These are phyloP conservation scores for Zopfochytrium polystomum DNA, from an alignment of 371 early-diverging fungal species.

Conservation along the genomic window DNA sequence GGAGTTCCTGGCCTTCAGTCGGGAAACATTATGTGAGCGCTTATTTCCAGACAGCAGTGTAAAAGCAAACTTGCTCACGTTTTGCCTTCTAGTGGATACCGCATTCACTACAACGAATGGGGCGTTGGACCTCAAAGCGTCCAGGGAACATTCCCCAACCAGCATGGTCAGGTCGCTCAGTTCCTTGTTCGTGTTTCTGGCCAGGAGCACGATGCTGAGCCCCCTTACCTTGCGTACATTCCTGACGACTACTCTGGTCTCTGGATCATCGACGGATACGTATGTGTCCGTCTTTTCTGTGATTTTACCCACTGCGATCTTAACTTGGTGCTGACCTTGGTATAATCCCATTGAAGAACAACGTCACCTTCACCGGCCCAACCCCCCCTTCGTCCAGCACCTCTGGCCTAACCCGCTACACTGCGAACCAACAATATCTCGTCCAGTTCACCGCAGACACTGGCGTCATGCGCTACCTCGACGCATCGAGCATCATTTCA, in stretches of 20 bases:
- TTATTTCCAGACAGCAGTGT: too few species aligned
- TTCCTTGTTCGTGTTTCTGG: constrained; percentile 11
- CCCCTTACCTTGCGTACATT: constrained; percentile 16
- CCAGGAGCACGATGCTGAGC: constrained; percentile 16
- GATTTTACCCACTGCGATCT: too few species aligned
- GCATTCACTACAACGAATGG: constrained; percentile 25
- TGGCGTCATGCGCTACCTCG: constrained; percentile 7
- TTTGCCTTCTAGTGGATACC: neutral
- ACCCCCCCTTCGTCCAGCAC: constrained; percentile 10
- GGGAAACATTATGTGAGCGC: constrained; percentile 18
- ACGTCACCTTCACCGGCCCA: constrained; percentile 4
- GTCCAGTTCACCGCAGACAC: constrained; percentile 20
- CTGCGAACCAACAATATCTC: constrained; percentile 4
- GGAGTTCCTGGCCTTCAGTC: constrained; percentile 8
- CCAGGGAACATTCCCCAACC: constrained; percentile 4
- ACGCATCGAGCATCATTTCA: constrained; percentile 13
- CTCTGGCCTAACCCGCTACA: constrained; percentile 9
- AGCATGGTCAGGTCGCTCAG: constrained; percentile 15
- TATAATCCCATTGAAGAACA: too few species aligned
- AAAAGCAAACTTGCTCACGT: too few species aligned
- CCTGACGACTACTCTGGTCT: constrained; percentile 17
- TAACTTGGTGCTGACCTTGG: too few species aligned
- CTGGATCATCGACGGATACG: constrained; percentile 18
- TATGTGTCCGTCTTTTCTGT: constrained; percentile 2
- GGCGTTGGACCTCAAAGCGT: constrained; percentile 8